A percentile compares a stretch with the other conserved stretches of the same genome.
phyloP scores from a whole-genome alignment of 768 basidiomycete genomes.

The Lactifluus rugatus region DNA sequence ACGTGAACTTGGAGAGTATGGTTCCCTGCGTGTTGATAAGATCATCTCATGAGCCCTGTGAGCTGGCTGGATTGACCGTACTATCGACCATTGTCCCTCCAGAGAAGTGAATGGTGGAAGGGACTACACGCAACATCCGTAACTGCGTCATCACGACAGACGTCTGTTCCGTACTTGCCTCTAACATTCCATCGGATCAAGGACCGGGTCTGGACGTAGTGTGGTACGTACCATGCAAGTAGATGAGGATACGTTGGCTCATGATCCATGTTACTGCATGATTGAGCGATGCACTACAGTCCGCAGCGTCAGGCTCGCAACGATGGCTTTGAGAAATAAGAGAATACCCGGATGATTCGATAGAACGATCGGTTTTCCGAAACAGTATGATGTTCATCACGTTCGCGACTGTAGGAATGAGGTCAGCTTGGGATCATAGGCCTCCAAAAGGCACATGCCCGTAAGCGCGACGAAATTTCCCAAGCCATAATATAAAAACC shows the following conservation, averaged over 20 bases:
- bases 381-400: slow-evolving; percentile 24
- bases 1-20: no score
- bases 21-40: no score
- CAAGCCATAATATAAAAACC: slow-evolving; percentile 60
- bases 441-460: slow-evolving; percentile 20
- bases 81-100: no score
- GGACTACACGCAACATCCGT: not conserved
- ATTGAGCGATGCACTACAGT: slow-evolving; percentile 25
- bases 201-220: not conserved
- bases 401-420: slow-evolving; percentile 18
- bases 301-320: not conserved
- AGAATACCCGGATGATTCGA: slow-evolving; percentile 19
- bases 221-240: slow-evolving; percentile 24
- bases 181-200: not conserved
- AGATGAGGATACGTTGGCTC: slow-evolving; percentile 29
- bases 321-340: not conserved
- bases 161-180: not conserved
- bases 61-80: no score
- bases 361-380: slow-evolving; percentile 12
- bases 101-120: no score
- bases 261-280: slow-evolving; percentile 29
- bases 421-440: not conserved
- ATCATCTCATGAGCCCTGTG: no score
- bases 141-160: not conserved
- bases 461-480: slow-evolving; percentile 51